phyloP scores from a whole-genome alignment of 1,284 basidiomycete species.

The Puccinia sorghi region DNA sequence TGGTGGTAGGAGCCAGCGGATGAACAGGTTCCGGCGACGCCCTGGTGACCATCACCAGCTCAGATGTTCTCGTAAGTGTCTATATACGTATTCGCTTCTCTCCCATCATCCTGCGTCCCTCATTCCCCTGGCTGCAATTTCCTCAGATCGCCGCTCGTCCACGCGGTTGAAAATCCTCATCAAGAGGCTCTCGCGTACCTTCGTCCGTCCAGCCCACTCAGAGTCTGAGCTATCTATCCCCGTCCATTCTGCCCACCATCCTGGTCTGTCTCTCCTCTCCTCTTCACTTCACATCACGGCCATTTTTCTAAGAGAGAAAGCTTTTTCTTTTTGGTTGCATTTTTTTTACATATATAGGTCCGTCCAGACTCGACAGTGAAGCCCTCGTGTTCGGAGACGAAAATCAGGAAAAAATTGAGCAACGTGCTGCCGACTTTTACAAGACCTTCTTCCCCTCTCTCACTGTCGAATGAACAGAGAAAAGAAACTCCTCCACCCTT shows the following conservation, averaged over 20 bases:
- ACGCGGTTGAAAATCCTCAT: conserved; percentile 6
- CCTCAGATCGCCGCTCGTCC: neutral
- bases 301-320: no score
- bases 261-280: neutral
- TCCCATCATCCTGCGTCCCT: neutral
- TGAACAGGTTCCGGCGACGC: neutral
- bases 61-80: neutral
- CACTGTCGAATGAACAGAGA: neutral
- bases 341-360: neutral
- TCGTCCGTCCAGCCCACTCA: neutral
- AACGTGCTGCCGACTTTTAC: conserved; percentile 6
- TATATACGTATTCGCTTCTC: neutral
- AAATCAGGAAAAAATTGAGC: conserved; percentile 6
- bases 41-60: neutral
- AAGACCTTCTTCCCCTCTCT: conserved; percentile 23
- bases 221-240: neutral
- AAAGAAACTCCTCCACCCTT: no score
- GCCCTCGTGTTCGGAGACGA: conserved; percentile 27
- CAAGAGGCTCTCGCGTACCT: conserved; percentile 13
- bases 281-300: neutral
- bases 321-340: neutral
- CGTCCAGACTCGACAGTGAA: neutral
- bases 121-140: neutral
- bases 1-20: no score
- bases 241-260: neutral